Percentiles rank a stretch among this genome's conserved stretches.
Evolutionary conservation across 1,284 basidiomycete genomes (phyloP).

Genomic region (Rhizoctonia solani): DNA sequence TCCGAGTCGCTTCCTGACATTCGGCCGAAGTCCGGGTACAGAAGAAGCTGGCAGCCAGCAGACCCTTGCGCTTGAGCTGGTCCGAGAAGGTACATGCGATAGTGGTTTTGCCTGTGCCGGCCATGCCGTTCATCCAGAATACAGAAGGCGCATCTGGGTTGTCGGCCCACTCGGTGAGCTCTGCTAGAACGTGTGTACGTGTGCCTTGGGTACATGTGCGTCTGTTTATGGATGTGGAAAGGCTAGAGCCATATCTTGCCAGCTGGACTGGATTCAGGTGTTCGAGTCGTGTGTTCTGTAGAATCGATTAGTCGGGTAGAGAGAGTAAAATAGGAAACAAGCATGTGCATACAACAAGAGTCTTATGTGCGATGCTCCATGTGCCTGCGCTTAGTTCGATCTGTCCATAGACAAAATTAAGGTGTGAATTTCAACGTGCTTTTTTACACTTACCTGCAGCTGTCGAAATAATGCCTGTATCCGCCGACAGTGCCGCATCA

Average conservation of each 20-base stretch:
- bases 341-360: constrained; percentile 1
- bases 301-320: too few relatives aligned
- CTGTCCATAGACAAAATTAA: neutral
- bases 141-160: neutral
- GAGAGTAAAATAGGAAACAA: neutral
- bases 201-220: constrained; percentile 5
- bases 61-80: constrained; percentile 34
- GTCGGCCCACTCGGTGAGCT: neutral
- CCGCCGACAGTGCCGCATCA: neutral
- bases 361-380: constrained; percentile 6
- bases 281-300: constrained; percentile 3
- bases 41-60: constrained; percentile 43
- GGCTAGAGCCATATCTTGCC: neutral
- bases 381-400: neutral
- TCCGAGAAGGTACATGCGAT: constrained; percentile 40
- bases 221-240: neutral
- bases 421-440: neutral
- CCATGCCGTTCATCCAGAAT: constrained; percentile 44
- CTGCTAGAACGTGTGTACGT: neutral
- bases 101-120: constrained; percentile 44
- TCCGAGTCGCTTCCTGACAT: constrained; percentile 39
- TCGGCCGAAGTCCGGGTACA: constrained; percentile 42
- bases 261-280: neutral
- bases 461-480: neutral
- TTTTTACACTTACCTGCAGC: neutral